Base-by-base conservation (phyloP, 176 grass and related monocot species). In the Phoenix dactylifera region DNA sequence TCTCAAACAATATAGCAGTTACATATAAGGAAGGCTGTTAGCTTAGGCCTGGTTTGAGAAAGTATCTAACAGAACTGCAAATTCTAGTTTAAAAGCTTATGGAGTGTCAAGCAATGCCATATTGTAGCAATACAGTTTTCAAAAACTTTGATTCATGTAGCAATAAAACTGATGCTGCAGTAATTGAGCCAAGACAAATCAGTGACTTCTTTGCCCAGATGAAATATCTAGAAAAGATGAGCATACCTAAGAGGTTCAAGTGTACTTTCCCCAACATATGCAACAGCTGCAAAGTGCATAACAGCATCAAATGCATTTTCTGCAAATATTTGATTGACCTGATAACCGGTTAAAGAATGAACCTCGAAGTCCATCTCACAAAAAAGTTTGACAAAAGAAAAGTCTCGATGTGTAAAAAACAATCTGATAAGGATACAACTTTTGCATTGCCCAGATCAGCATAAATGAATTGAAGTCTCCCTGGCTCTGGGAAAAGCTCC, bases 391-490 rank as follows among this genome's bases (percentile, higher is more conserved):
- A 54, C 29, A 35, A 54, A 1, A 5, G 26, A 29, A 22, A 14
- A 22, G 3, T 35, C 23, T 29, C n/a, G 6, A 15, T 55, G 51
- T n/a, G 16, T 39, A 44, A 44, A 44, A 18, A 16, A 48, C 7
- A 44, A 44, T 44, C 9, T 65, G 66, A 24, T 20, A 68, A 88
- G 81, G 84, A 82, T 98, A 98, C 93, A 66, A 59, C 67, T 83
- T 82, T 86, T 17, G 93, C 58, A 73, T 98, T 79, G 23, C 93
- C 93, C 74, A 98, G 73, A 74, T 98, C 93, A 74, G 81, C 88
- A 75, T 92, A 89, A 59, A 98, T 92, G 82, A 98, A 98, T 51
- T 98, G 93, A 79, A 98, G 84, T 73, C 81, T 98, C 57, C 93
- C 93, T 26, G 79, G 84, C 24, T 92, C 79, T 69, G 93, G 87